Evolutionary conservation across 768 basidiomycete species (phyloP), one percentile per base, ranked within the genome.

Genomic region (Leccinum olivaceopallidum): DNA sequence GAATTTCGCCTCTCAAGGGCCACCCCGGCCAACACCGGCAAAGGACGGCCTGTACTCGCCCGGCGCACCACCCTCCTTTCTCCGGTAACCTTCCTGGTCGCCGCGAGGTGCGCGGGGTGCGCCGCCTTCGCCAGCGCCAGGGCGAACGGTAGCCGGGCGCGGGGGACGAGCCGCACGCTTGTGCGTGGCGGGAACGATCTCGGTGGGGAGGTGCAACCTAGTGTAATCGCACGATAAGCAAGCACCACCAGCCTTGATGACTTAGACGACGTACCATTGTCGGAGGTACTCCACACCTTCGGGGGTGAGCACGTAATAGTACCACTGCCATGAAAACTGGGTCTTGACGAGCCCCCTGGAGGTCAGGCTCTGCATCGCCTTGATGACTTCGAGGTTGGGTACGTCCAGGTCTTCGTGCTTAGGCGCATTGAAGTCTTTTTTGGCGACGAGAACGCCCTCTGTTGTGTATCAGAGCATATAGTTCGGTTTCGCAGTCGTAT

Each of bases 321-420:
- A 99, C 84, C 87, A 97, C 74, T 98, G 95, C 97, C 97, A 99
- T 53, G 91, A 94, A 84, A 98, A 98, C 75, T 94, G 96, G 68
- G 97, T 99, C 87, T 98, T 98, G 81, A 98, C 94, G 77, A 82
- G 87, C 59, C 96, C 95, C 74, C 77, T 82, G 48, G 85, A 87
- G 65, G 83, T 87, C 67, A 88, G 76, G 76, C 85, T 86, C 69
- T 87, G 86, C 72, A 86, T 78, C 54, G 85, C 85, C 78, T 87
- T 88, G 78, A 88, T 87, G 63, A 87, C 86, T 65, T 88, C 78
- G 56, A 87, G 83, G 69, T 88, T 87, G 57, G 85, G 85, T 53
- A 87, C 85, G 55, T 87, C 85, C 62, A 88, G 81, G 61, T 98
- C 95, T 74, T 95, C 94, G 74, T 99, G 97, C 77, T 95, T 94